Percentiles rank a stretch among this genome's conserved stretches.
phyloP scores from a whole-genome alignment of 371 early-diverging fungal genomes.

The Mortierella sp. region DNA sequence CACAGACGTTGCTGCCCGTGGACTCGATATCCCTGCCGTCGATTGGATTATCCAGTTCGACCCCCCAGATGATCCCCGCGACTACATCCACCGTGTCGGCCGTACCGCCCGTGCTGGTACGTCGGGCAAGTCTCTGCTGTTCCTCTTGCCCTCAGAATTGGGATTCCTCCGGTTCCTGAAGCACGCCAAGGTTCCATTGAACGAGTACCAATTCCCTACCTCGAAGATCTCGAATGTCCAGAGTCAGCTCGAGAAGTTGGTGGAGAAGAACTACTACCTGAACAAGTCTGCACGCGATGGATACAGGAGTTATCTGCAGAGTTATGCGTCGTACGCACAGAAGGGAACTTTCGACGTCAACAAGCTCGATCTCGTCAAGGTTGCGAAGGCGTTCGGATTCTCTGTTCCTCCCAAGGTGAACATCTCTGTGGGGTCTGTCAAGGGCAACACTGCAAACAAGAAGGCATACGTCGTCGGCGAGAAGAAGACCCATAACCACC shows the following conservation, averaged over 20 bases:
- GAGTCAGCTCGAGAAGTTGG: constrained; percentile 91
- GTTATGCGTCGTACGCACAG: constrained; percentile 96
- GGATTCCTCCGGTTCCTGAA: constrained; percentile 98
- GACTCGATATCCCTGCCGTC: constrained; percentile 97
- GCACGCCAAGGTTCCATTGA: constrained; percentile 95
- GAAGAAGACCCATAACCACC: constrained; percentile 47
- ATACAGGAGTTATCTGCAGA: constrained; percentile 95
- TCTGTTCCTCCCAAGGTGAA: constrained; percentile 96
- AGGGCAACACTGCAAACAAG: constrained; percentile 50
- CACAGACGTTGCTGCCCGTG: constrained; percentile 99
- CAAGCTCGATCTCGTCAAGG: constrained; percentile 90
- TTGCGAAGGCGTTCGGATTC: constrained; percentile 97
- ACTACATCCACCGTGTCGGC: constrained; percentile 99
- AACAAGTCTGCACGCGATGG: constrained; percentile 98
- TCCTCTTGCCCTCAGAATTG: constrained; percentile 95
- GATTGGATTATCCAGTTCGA: constrained; percentile 99
- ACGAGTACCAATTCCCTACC: constrained; percentile 97
- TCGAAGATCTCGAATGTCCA: constrained; percentile 97
- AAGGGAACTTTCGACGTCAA: constrained; percentile 97
- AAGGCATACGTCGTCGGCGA: constrained; percentile 51
- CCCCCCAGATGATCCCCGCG: constrained; percentile 97
- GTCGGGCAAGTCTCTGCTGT: constrained; percentile 91
- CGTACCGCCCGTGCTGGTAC: constrained; percentile 97
- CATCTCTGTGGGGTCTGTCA: constrained; percentile 73
- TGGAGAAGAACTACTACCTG: constrained; percentile 99